phyloP scores from a whole-genome alignment of 371 early-diverging fungal species.

The Lichtheimia hyalospora region DNA sequence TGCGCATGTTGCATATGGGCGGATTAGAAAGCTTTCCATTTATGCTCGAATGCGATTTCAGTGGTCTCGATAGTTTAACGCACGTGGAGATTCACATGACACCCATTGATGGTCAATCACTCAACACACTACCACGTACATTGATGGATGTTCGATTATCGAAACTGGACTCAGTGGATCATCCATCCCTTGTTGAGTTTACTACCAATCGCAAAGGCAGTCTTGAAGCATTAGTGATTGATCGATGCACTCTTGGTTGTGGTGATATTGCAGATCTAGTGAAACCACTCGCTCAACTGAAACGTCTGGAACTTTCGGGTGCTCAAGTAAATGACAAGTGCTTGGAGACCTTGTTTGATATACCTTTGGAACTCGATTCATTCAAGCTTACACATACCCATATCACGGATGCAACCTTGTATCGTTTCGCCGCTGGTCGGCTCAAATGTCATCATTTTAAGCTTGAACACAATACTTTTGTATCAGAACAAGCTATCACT shows the following conservation, averaged over 20 bases:
- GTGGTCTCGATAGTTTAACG: constrained; percentile 4
- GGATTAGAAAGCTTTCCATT: constrained; percentile 19
- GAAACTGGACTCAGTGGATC: constrained; percentile 4
- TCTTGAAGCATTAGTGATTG: constrained; percentile 1
- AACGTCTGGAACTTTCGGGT: constrained; percentile 6
- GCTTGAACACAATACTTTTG: constrained; percentile 2
- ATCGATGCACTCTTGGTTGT: neutral
- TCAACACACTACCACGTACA: constrained; percentile 8
- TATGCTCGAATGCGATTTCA: constrained; percentile 24
- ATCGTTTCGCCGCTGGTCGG: constrained; percentile 11
- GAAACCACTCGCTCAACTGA: neutral
- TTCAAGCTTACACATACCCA: constrained; percentile 13
- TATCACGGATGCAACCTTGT: neutral
- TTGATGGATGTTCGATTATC: constrained; percentile 5
- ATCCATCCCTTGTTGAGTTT: neutral
- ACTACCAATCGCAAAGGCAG: neutral
- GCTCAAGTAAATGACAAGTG: constrained; percentile 1
- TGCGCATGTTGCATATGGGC: constrained; percentile 14
- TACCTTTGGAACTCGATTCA: constrained; percentile 10
- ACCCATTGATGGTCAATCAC: constrained; percentile 6
- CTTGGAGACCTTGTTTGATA: constrained; percentile 5
- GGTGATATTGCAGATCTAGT: neutral
- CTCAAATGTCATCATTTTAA: constrained; percentile 9
- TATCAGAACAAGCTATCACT: neutral
- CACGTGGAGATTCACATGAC: constrained; percentile 12